phyloP scores from a whole-genome alignment of 768 basidiomycete species.

The Zangia roseola region DNA sequence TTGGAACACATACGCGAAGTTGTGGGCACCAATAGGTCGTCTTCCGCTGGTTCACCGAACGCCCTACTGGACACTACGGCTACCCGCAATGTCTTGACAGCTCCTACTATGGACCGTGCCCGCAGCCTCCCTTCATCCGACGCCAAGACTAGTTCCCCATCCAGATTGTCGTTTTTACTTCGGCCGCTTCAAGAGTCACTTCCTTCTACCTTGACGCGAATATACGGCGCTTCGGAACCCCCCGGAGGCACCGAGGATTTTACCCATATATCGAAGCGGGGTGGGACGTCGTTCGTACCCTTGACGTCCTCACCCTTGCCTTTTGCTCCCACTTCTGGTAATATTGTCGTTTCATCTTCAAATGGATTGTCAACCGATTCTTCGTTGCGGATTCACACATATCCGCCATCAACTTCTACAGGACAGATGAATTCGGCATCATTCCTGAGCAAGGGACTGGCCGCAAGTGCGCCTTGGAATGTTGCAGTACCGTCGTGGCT shows the following conservation, averaged over 20 bases:
- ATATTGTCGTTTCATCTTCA: constrained; percentile 6
- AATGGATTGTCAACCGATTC: constrained; percentile 24
- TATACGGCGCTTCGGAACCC: constrained; percentile 32
- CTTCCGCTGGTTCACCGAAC: constrained; percentile 20
- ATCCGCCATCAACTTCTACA: constrained; percentile 68
- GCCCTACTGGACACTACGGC: constrained; percentile 61
- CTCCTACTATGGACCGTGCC: constrained; percentile 40
- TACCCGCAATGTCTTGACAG: constrained; percentile 30
- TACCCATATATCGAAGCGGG: constrained; percentile 64
- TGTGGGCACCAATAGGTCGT: constrained; percentile 55
- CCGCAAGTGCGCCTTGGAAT: constrained; percentile 44
- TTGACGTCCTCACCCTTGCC: constrained; percentile 43
- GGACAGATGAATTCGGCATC: constrained; percentile 42
- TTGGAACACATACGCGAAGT: constrained; percentile 80
- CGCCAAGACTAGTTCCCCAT: constrained; percentile 42
- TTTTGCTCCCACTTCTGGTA: constrained; percentile 14
- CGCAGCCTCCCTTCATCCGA: constrained; percentile 37
- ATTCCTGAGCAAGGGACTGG: constrained; percentile 45
- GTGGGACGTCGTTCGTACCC: constrained; percentile 58
- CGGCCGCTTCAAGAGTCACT: constrained; percentile 64
- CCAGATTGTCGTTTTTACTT: constrained; percentile 63
- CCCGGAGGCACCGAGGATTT: constrained; percentile 56
- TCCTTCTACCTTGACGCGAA: constrained; percentile 37
- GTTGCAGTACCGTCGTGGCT: constrained; percentile 76
- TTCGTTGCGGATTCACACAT: constrained; percentile 59